phyloP scores from a whole-genome alignment of 2,329 filamentous ascomycete species.

The Lachnellula occidentalis region DNA sequence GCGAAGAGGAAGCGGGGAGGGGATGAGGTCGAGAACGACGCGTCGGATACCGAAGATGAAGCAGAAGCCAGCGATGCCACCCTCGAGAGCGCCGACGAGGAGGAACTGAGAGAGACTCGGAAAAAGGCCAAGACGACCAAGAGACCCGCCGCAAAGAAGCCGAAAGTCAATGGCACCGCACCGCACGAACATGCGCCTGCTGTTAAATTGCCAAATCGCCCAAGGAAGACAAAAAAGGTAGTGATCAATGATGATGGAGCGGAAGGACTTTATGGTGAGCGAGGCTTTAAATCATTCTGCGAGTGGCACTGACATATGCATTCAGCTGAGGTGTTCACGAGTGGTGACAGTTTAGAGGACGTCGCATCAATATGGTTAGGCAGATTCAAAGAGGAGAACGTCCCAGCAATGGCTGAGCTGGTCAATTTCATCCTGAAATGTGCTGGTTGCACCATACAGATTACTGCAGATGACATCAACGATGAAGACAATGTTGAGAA shows the following conservation, averaged over 20 bases:
- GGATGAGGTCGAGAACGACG: conserved; percentile 43
- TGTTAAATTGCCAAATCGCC: conserved; percentile 31
- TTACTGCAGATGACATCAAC: conserved; percentile 77
- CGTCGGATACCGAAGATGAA: conserved; percentile 43
- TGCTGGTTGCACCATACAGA: conserved; percentile 73
- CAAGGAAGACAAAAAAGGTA: conserved; percentile 36
- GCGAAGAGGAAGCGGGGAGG: conserved; percentile 52
- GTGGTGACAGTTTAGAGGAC: conserved; percentile 49
- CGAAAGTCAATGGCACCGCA: conserved; percentile 57
- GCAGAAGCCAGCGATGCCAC: conserved; percentile 37
- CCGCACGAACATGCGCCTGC: conserved; percentile 50
- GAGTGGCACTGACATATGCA: conserved; percentile 19
- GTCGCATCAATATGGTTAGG: conserved; percentile 57
- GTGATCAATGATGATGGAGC: conserved; percentile 37
- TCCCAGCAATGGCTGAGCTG: conserved; percentile 53
- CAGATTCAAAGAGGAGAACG: conserved; percentile 50
- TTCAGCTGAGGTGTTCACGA: conserved; percentile 58
- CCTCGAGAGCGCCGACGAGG: conserved; percentile 40
- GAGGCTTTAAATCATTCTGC: not conserved
- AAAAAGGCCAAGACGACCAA: conserved; percentile 36
- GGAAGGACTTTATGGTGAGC: conserved; percentile 28
- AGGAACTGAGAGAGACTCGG: conserved; percentile 37
- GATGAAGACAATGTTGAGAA: conserved; percentile 83
- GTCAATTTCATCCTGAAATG: conserved; percentile 64
- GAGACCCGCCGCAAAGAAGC: conserved; percentile 58